phyloP scores from a whole-genome alignment of 352 stramenopile species.

The Phytophthora citricola region DNA sequence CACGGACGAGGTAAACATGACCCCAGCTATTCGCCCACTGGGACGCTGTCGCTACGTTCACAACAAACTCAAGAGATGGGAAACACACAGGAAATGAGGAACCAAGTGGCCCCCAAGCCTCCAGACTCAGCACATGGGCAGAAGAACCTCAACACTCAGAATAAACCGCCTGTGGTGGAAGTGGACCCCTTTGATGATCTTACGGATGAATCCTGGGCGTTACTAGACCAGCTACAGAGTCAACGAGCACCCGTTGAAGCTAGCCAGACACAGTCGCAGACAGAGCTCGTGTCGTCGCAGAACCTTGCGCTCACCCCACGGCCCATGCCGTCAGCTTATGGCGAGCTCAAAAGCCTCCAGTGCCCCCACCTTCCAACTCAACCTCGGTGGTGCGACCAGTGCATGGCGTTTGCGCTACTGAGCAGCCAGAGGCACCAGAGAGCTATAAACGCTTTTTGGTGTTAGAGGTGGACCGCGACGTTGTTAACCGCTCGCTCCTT shows the following conservation, averaged over 20 bases:
- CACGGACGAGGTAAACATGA: conserved; percentile 15
- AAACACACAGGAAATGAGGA: conserved; percentile 21
- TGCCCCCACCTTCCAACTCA: conserved; percentile 9
- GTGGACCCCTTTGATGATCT: conserved; percentile 68
- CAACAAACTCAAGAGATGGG: conserved; percentile 17
- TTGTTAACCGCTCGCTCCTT: conserved; percentile 54
- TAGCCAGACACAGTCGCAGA: conserved; percentile 23
- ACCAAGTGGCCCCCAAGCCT: conserved; percentile 1
- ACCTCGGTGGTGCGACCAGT: conserved; percentile 33
- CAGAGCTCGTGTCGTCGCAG: conserved; percentile 36
- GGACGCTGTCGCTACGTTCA: conserved; percentile 22
- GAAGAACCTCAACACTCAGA: conserved; percentile 2
- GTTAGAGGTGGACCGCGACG: conserved; percentile 67
- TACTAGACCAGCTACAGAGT: conserved; percentile 74
- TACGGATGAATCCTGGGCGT: conserved; percentile 81
- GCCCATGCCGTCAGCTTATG: conserved; percentile 31
- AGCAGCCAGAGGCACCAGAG: conserved; percentile 19
- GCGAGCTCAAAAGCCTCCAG: conserved; percentile 15
- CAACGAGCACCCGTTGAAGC: conserved; percentile 41
- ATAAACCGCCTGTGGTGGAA: conserved; percentile 24
- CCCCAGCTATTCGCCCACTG: conserved; percentile 29
- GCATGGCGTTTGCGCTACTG: conserved; percentile 1
- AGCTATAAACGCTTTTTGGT: conserved; percentile 69
- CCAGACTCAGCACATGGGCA: conserved; percentile 11
- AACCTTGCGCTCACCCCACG: conserved; percentile 37